phyloP scores from a whole-genome alignment of 2,329 filamentous ascomycete species.

The Paraphoma sp. region DNA sequence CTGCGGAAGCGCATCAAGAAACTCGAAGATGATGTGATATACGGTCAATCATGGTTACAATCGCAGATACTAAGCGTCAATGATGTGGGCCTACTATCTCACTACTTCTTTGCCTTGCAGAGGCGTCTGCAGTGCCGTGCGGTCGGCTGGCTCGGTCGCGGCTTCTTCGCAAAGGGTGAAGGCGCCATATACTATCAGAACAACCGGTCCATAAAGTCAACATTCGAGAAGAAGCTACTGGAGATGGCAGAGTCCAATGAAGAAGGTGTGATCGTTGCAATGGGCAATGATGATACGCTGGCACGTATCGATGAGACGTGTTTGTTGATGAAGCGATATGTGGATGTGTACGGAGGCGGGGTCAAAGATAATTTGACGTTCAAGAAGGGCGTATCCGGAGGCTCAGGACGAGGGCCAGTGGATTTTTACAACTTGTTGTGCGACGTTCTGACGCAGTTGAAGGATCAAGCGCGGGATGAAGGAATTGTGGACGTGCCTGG shows the following conservation, averaged over 20 bases:
- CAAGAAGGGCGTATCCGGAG: slow-evolving; percentile 7
- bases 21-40: slow-evolving; percentile 16
- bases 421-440: slow-evolving; percentile 22
- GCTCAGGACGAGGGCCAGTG: slow-evolving; percentile 11
- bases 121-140: slow-evolving; percentile 19
- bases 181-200: not conserved
- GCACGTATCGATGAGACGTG: slow-evolving; percentile 20
- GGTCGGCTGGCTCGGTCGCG: slow-evolving; percentile 3
- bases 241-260: not conserved
- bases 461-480: slow-evolving; percentile 9
- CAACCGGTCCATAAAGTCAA: not conserved
- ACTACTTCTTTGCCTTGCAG: slow-evolving; percentile 26
- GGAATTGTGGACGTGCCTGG: slow-evolving; percentile 15
- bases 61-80: slow-evolving; percentile 8
- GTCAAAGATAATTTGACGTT: slow-evolving; percentile 7
- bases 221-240: not conserved
- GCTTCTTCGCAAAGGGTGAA: slow-evolving; percentile 19
- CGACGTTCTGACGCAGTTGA: slow-evolving; percentile 13
- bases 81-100: slow-evolving; percentile 13
- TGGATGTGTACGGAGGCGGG: not conserved
- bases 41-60: slow-evolving; percentile 12
- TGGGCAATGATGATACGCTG: slow-evolving; percentile 12
- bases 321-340: slow-evolving; percentile 16
- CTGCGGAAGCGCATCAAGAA: slow-evolving; percentile 14
- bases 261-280: slow-evolving; percentile 15